phyloP scores from a whole-genome alignment of 2,329 filamentous ascomycete species.

The Orbilia brochopaga region DNA sequence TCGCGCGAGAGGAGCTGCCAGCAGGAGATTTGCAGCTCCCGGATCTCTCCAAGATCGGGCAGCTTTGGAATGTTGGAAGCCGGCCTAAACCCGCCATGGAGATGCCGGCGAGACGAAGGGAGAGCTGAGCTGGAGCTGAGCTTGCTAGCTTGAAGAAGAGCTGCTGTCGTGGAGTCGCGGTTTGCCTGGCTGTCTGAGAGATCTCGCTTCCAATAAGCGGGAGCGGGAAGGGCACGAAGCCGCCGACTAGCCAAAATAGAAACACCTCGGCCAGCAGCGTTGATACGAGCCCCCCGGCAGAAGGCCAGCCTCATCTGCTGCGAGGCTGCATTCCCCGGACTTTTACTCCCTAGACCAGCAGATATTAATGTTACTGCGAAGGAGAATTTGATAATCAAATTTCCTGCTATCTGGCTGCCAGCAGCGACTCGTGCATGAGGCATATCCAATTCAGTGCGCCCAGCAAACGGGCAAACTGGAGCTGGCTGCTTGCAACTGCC shows the following conservation, averaged over 20 bases:
- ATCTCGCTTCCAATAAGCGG: conserved; percentile 51
- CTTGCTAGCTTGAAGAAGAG: neutral
- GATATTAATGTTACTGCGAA: neutral
- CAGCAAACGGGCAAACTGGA: conserved; percentile 1
- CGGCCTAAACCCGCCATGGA: conserved; percentile 13
- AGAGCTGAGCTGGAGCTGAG: neutral
- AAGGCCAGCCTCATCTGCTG: neutral
- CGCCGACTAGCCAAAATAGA: conserved; percentile 49
- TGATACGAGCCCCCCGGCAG: conserved; percentile 10
- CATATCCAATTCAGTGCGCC: conserved; percentile 17
- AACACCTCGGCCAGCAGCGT: conserved; percentile 22
- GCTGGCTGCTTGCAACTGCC: conserved; percentile 35
- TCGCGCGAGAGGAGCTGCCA: conserved; percentile 15
- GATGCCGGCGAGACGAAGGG: neutral
- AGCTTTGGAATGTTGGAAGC: conserved; percentile 40
- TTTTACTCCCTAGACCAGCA: neutral
- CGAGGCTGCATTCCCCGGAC: neutral
- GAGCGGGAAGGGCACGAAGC: conserved; percentile 51
- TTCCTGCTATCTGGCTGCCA: neutral
- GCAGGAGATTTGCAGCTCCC: conserved; percentile 8
- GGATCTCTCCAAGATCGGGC: neutral
- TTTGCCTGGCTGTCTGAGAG: conserved; percentile 9
- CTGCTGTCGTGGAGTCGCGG: neutral
- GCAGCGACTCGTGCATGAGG: conserved; percentile 17
- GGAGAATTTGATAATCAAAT: neutral